Percentiles rank a stretch among this genome's conserved stretches.
These are phyloP conservation scores for Bisporella sp. DNA, from an alignment of 2,329 filamentous ascomycete species.

Conservation along the genomic window DNA sequence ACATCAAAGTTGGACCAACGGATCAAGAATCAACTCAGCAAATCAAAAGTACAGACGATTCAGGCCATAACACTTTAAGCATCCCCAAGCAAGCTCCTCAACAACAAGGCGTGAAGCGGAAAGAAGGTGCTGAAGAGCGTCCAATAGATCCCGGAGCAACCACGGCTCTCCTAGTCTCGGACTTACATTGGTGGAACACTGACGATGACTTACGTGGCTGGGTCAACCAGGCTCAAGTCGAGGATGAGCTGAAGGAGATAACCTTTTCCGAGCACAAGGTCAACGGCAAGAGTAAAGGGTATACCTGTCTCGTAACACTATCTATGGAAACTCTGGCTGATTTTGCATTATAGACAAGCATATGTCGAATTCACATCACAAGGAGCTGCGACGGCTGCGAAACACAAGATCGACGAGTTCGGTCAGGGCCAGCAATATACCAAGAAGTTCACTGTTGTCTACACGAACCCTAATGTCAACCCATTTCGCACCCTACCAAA, in stretches of 20 bases:
- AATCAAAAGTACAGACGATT: constrained; percentile 35
- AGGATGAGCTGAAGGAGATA: constrained; percentile 82
- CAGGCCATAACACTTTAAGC: constrained; percentile 26
- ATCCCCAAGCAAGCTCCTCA: constrained; percentile 32
- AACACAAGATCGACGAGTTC: constrained; percentile 68
- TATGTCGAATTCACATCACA: constrained; percentile 80
- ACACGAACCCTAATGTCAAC: constrained; percentile 70
- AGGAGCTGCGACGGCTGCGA: constrained; percentile 79
- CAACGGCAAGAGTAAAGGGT: constrained; percentile 98
- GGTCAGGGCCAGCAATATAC: constrained; percentile 43
- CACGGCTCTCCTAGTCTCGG: constrained; percentile 75
- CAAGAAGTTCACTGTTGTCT: constrained; percentile 66
- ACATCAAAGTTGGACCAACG: constrained; percentile 32
- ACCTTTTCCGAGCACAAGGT: constrained; percentile 99
- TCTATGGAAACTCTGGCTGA: constrained; percentile 4
- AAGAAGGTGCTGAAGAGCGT: constrained; percentile 51
- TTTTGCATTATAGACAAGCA: constrained; percentile 44
- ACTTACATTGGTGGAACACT: constrained; percentile 93
- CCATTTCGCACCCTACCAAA: constrained; percentile 89
- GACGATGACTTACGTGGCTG: constrained; percentile 92
- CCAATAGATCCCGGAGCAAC: constrained; percentile 54
- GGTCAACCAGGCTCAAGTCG: constrained; percentile 70
- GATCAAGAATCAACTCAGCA: constrained; percentile 24
- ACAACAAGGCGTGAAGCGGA: constrained; percentile 53
- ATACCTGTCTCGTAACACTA: constrained; percentile 29